phyloP scores from a whole-genome alignment of 331 rosid genomes.

The Quercus tomentella region DNA sequence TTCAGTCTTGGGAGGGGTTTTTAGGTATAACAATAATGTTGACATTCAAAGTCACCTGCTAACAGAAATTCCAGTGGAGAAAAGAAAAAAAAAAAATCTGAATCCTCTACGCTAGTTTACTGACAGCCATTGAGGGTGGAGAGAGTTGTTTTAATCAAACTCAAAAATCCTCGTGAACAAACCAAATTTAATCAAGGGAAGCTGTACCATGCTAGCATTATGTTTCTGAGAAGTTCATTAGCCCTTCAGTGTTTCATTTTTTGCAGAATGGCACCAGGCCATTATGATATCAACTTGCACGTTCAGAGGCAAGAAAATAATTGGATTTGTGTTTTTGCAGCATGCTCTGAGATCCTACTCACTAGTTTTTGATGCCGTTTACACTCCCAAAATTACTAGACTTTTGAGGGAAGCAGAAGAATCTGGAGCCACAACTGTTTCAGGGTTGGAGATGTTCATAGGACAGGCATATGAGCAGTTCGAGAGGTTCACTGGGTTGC shows the following conservation, averaged over 20 bases:
- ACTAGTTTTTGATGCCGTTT: constrained; percentile 89
- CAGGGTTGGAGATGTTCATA: constrained; percentile 82
- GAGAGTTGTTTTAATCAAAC: not conserved
- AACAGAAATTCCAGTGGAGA: not conserved
- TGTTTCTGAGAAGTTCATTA: not conserved
- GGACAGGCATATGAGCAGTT: constrained; percentile 87
- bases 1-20: not conserved
- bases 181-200: not conserved
- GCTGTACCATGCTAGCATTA: not conserved
- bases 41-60: not conserved
- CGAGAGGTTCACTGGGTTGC: constrained; percentile 80
- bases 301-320: constrained; percentile 25
- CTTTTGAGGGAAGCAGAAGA: constrained; percentile 88
- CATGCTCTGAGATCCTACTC: constrained; percentile 61
- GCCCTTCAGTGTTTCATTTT: not conserved
- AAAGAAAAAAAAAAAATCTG: not conserved
- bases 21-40: not conserved
- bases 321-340: constrained; percentile 49
- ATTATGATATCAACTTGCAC: constrained; percentile 7
- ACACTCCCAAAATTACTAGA: constrained; percentile 81
- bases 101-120: not conserved
- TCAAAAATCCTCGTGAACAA: not conserved
- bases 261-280: constrained; percentile 3
- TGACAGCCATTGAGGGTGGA: not conserved
- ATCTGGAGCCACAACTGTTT: constrained; percentile 67